These are phyloP conservation scores for Botryosphaeria dothidea DNA, from an alignment of 2,329 filamentous ascomycete species.

Conservation along the genomic window DNA sequence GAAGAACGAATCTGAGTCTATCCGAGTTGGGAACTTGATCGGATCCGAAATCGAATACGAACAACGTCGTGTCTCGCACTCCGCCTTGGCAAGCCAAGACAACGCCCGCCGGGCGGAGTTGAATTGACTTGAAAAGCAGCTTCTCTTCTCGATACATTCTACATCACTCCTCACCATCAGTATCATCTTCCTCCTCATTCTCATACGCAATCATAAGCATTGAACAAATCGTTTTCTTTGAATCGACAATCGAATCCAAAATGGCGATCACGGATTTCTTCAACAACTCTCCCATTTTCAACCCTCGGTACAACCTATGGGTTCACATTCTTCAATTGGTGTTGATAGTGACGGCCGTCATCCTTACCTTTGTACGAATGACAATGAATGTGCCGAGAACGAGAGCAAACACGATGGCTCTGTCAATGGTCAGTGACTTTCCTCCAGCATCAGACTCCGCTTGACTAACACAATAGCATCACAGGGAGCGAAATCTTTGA, in stretches of 20 bases:
- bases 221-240: background rate
- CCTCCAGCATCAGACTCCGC: background rate
- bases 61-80: no score
- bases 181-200: background rate
- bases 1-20: no score
- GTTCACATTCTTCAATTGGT: constrained; percentile 13
- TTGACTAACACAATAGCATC: background rate
- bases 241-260: background rate
- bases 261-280: background rate
- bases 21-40: no score
- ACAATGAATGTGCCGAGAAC: constrained; percentile 28
- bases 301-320: background rate
- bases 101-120: no score
- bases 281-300: background rate
- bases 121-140: background rate
- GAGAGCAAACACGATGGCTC: constrained; percentile 26
- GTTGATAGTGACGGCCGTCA: background rate
- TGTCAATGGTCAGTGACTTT: constrained; percentile 26
- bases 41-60: no score
- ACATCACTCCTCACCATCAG: no score
- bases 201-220: background rate
- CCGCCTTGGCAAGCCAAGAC: no score
- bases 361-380: constrained; percentile 17
- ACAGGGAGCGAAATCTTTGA: constrained; percentile 42
- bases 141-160: background rate